These are phyloP conservation scores for Trebouxia sp. DNA, from an alignment of 139 green algal species.

Conservation along the genomic window DNA sequence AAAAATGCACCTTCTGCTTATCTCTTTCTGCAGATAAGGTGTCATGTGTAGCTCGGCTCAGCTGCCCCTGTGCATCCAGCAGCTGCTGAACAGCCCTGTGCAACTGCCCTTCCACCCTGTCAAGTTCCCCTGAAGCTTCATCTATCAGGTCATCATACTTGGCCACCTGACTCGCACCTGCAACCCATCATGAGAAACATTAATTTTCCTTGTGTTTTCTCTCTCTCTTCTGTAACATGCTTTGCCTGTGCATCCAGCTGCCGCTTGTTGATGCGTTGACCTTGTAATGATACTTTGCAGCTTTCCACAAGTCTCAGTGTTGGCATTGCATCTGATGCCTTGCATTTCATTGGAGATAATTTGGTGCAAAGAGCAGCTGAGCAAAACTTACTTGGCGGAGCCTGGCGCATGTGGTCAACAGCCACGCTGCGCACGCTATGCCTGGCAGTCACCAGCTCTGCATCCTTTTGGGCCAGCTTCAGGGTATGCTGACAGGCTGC, in stretches of 20 bases:
- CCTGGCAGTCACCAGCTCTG: neutral
- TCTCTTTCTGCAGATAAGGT: neutral
- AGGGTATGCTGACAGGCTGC: neutral
- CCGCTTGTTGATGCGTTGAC: neutral
- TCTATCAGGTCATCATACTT: constrained; percentile 32
- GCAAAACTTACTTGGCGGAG: neutral
- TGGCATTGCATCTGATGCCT: neutral
- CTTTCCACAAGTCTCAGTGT: neutral
- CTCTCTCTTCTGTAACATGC: neutral
- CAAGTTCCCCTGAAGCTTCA: constrained; percentile 26
- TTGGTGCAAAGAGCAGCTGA: neutral
- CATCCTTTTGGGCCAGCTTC: neutral
- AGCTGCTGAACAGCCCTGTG: constrained; percentile 22
- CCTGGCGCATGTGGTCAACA: neutral
- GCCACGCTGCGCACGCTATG: constrained; percentile 7
- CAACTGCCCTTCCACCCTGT: constrained; percentile 9
- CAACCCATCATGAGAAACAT: neutral
- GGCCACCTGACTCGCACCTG: constrained; percentile 26
- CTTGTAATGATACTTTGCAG: neutral
- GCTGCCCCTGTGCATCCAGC: neutral
- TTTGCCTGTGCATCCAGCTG: neutral
- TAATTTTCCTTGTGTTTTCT: neutral
- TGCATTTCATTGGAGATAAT: neutral
- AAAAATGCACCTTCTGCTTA: neutral
- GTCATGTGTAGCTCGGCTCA: neutral